phyloP scores from a whole-genome alignment of 306 rosid genomes.

The Delonix regia region DNA sequence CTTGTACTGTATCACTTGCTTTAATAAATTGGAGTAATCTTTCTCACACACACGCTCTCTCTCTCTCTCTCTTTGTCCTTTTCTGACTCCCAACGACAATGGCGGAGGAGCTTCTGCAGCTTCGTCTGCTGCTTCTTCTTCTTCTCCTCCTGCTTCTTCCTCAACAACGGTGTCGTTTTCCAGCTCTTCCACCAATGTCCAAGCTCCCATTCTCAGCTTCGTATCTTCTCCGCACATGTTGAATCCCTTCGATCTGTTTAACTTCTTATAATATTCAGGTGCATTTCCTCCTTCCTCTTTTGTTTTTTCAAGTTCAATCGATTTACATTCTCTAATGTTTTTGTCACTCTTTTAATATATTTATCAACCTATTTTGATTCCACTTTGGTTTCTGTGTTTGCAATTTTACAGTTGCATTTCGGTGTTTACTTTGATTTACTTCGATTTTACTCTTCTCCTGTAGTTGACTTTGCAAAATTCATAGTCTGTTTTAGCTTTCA shows the following conservation, averaged over 20 bases:
- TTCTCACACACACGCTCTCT: not conserved
- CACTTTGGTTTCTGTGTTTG: conserved; percentile 3
- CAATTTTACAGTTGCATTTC: not conserved
- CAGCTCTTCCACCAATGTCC: conserved; percentile 35
- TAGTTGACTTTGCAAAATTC: conserved; percentile 26
- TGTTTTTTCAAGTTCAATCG: not conserved
- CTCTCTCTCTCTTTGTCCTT: conserved; percentile 47
- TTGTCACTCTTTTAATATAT: too few species aligned
- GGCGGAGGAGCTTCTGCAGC: conserved; percentile 77
- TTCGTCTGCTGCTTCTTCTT: conserved; percentile 60
- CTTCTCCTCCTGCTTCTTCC: conserved; percentile 33
- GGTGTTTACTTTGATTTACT: conserved; percentile 17
- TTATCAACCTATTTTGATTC: not conserved
- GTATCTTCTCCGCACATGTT: conserved; percentile 44
- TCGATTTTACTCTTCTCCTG: conserved; percentile 1
- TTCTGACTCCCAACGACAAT: conserved; percentile 50
- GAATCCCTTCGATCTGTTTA: conserved; percentile 55
- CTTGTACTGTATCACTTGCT: not conserved
- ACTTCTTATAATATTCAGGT: conserved; percentile 34
- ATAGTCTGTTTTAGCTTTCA: not conserved
- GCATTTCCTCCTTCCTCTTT: conserved; percentile 13
- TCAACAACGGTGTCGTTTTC: conserved; percentile 63
- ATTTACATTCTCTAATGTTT: not conserved
- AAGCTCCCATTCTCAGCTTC: conserved; percentile 39
- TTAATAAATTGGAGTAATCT: conserved; percentile 23